Base-by-base conservation (phyloP, 352 stramenopile species). In the Thalassiosira ordinaria region DNA sequence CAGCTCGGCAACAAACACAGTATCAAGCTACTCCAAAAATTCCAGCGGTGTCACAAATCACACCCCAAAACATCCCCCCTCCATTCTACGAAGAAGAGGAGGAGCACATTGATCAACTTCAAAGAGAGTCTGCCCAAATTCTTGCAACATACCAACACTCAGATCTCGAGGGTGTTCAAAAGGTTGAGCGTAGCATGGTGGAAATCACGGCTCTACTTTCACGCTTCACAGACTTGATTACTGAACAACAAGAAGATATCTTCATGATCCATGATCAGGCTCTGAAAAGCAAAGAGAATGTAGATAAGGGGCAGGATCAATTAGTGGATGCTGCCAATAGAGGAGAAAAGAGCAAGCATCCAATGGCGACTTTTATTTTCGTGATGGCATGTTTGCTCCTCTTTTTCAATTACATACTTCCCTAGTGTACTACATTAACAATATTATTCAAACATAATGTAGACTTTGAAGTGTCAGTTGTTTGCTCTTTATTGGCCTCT, bases 201-300 rank as follows among this genome's bases (percentile, higher is more conserved):
- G 82, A 91, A 83, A 93, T 92, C 41, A 92, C 85, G 9, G 68
- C 78, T 14, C 52, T 93, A 6, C 71, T 93, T 29, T 82, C 79
- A 6, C 80, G 89, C 41, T 93, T 93, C 67, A 87, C 86, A 20
- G 84, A 88, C 55, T 53, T 93, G 1, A 88, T 93, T 1, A 72
- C 76, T 11, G 84, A 91, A 56, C 89, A 93, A 63, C 84, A 91
- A 67, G 82, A 91, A 67, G 75, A 91, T 51, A 82, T 93, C 11
- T 70, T 76, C 9, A 61, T 84, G 11, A 90, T 93, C 66, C 79
- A 91, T 53, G 84, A 92, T 27, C 72, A 82, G 31, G 74, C 86
- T 14, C 52, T 84, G 26, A 78, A 86, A 41, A 87, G 84, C 60
- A 91, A 92, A 39, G 29, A 89, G 41, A 92, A 93, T 80, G 78